phyloP scores from a whole-genome alignment of 2,329 filamentous ascomycete genomes.

The Zymoseptoria ardabiliae region DNA sequence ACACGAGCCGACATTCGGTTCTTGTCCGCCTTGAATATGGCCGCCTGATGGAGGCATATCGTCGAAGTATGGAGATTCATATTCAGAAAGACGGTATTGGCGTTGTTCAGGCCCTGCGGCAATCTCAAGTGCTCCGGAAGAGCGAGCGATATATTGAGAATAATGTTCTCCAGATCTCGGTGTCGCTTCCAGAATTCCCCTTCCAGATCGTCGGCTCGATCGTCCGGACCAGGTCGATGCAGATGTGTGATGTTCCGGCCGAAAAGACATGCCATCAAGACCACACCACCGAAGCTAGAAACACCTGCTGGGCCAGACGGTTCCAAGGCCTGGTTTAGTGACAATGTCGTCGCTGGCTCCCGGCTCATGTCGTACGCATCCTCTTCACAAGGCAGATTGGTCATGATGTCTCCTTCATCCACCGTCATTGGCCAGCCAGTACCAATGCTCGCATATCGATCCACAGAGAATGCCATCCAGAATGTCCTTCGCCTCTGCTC shows the following conservation, averaged over 20 bases:
- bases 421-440: conserved; percentile 96
- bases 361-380: conserved; percentile 72
- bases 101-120: conserved; percentile 64
- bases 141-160: conserved; percentile 77
- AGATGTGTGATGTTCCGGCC: conserved; percentile 86
- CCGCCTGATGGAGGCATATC: conserved; percentile 95
- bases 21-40: conserved; percentile 94
- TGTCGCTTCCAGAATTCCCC: conserved; percentile 96
- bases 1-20: conserved; percentile 70
- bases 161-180: conserved; percentile 76
- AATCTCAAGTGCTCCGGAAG: conserved; percentile 76
- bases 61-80: conserved; percentile 96
- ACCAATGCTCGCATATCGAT: conserved; percentile 89
- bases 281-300: conserved; percentile 70
- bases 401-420: conserved; percentile 84
- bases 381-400: conserved; percentile 75
- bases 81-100: conserved; percentile 87
- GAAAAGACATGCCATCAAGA: conserved; percentile 81
- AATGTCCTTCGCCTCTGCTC: conserved; percentile 90
- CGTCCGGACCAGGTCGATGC: conserved; percentile 74
- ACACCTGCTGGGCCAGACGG: conserved; percentile 66
- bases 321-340: conserved; percentile 61
- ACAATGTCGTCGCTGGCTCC: conserved; percentile 62
- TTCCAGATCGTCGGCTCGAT: conserved; percentile 79
- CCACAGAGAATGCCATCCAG: conserved; percentile 87